phyloP scores from a whole-genome alignment of 1,284 basidiomycete genomes.

The Bondarzewia mesenterica region DNA sequence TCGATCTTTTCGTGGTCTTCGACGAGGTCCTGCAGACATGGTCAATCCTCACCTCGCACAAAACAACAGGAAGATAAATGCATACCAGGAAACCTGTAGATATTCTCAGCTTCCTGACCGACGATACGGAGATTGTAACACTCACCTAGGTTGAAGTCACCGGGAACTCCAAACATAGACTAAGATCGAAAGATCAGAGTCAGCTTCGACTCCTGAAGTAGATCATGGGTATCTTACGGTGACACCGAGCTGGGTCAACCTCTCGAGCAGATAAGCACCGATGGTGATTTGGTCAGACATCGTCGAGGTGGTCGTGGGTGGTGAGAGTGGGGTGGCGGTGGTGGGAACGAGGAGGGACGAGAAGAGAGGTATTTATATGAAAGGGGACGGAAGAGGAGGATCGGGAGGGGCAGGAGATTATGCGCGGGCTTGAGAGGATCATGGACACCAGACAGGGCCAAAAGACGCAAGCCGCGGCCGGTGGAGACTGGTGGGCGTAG shows the following conservation, averaged over 20 bases:
- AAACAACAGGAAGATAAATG: slow-evolving; percentile 6
- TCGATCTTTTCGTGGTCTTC: slow-evolving; percentile 75
- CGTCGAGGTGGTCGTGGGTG: slow-evolving; percentile 8
- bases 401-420: not conserved
- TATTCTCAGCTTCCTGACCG: not conserved
- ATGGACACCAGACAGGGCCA: not conserved
- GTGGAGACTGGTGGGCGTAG: not conserved
- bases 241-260: slow-evolving; percentile 62
- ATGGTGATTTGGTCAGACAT: slow-evolving; percentile 41
- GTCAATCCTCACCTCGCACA: not conserved
- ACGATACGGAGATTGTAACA: slow-evolving; percentile 17
- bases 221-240: slow-evolving; percentile 36
- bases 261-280: slow-evolving; percentile 63
- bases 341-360: not conserved
- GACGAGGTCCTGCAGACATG: slow-evolving; percentile 58
- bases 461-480: not conserved
- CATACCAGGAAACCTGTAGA: slow-evolving; percentile 45
- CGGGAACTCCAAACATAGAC: slow-evolving; percentile 84
- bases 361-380: not conserved
- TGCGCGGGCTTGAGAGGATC: no score
- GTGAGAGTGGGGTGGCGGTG: no score
- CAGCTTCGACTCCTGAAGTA: not conserved
- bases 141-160: slow-evolving; percentile 83
- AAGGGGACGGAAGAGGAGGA: not conserved
- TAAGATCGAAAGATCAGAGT: slow-evolving; percentile 26